These are phyloP conservation scores for Mortierella polycephala DNA, from an alignment of 371 early-diverging fungal genomes.

Conservation along the genomic window DNA sequence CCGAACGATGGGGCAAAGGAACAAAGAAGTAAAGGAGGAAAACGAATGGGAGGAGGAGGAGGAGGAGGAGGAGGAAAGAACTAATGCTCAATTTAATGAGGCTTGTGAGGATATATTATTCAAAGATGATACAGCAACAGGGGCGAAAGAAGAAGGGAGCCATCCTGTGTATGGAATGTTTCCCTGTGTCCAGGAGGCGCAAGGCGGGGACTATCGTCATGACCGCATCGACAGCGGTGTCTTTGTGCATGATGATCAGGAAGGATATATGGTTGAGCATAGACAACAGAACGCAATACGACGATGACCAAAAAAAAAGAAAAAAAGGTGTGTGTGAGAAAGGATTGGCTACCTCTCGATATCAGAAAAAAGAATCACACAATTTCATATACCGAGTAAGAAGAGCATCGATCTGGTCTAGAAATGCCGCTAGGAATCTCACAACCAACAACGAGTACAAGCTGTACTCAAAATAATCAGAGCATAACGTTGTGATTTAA, in stretches of 20 bases:
- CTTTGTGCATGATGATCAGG: conserved; percentile 14
- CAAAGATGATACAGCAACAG: background rate
- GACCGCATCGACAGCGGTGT: conserved; percentile 39
- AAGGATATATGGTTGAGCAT: background rate
- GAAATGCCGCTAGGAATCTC: conserved; percentile 54
- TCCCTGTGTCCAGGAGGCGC: background rate
- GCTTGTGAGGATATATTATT: too few species aligned
- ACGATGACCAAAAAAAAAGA: background rate
- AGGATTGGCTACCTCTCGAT: conserved; percentile 50
- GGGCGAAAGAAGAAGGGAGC: background rate
- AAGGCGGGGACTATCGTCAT: conserved; percentile 12
- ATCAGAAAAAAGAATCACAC: conserved; percentile 45
- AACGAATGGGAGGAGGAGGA: conserved; percentile 4
- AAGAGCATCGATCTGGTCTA: conserved; percentile 54
- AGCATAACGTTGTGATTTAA: too few species aligned
- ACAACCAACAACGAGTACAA: conserved; percentile 50
- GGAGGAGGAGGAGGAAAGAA: conserved; percentile 9
- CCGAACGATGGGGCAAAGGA: background rate
- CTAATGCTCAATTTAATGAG: background rate
- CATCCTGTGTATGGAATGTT: conserved; percentile 31
- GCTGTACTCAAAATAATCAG: conserved; percentile 8
- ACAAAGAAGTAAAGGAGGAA: background rate
- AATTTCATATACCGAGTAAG: conserved; percentile 37
- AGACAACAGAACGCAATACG: background rate
- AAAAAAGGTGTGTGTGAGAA: conserved; percentile 42